Evolutionary conservation across 2,329 filamentous ascomycete species (phyloP).

Genomic region (Neopestalotiopsis clavispora): DNA sequence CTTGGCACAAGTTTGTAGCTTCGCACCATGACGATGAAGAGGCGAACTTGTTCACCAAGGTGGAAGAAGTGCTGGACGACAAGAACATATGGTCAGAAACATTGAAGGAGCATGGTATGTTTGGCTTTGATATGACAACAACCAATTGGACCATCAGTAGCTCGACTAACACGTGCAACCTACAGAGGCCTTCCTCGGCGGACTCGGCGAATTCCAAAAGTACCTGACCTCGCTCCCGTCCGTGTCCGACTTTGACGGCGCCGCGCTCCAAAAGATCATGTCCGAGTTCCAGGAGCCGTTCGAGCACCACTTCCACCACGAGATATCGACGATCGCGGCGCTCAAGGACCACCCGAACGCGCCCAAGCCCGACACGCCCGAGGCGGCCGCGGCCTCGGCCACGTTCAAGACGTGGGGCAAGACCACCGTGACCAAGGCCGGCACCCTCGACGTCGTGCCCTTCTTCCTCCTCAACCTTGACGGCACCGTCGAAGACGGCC

Average conservation of each 20-base stretch:
- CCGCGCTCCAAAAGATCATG: conserved; percentile 55
- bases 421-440: conserved; percentile 66
- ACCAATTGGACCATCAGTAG: background rate
- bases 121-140: background rate
- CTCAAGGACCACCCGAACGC: conserved; percentile 56
- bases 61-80: conserved; percentile 56
- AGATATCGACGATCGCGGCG: conserved; percentile 56
- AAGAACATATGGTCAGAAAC: conserved; percentile 56
- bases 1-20: conserved; percentile 64
- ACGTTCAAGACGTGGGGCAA: conserved; percentile 68
- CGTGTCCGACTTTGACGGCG: conserved; percentile 47
- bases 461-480: conserved; percentile 71
- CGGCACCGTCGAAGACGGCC: conserved; percentile 59
- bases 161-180: background rate
- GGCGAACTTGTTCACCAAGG: conserved; percentile 57
- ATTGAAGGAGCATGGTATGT: conserved; percentile 59
- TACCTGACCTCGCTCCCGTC: conserved; percentile 52
- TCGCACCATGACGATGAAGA: conserved; percentile 68
- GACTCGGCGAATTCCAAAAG: conserved; percentile 54
- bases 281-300: conserved; percentile 54
- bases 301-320: conserved; percentile 59
- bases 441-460: conserved; percentile 63
- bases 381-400: conserved; percentile 49
- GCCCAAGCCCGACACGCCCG: conserved; percentile 49
- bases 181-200: conserved; percentile 53